phyloP scores from a whole-genome alignment of 2,329 filamentous ascomycete species.

The Xylaria digitata region DNA sequence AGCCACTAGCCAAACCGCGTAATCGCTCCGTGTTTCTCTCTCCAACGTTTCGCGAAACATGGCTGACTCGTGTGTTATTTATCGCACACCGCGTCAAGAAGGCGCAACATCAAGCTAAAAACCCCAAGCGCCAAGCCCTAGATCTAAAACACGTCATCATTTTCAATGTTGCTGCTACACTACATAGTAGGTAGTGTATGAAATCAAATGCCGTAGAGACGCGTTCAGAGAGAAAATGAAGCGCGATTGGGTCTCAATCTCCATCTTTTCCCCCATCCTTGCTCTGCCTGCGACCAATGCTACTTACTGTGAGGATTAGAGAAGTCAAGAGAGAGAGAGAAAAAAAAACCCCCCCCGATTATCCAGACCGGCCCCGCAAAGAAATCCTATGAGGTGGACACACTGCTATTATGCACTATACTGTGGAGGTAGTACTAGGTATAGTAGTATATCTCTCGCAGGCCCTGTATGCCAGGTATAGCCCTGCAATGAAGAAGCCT shows the following conservation, averaged over 20 bases:
- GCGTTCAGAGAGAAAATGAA: not conserved
- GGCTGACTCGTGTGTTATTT: conserved; percentile 28
- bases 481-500: conserved; percentile 19
- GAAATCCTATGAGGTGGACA: conserved; percentile 4
- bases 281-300: not conserved
- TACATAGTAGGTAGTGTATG: no score
- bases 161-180: not conserved
- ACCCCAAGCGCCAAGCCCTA: not conserved
- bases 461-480: conserved; percentile 3
- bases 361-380: not conserved
- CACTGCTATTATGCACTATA: no score
- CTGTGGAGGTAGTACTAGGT: no score
- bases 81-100: conserved; percentile 13
- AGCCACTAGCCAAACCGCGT: conserved; percentile 1
- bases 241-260: not conserved
- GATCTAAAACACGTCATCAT: conserved; percentile 14
- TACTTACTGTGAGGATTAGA: not conserved
- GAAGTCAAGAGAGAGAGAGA: conserved; percentile 6
- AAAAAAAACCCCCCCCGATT: not conserved
- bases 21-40: conserved; percentile 1
- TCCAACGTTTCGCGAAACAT: not conserved
- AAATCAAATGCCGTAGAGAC: conserved; percentile 20
- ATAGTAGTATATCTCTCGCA: not conserved
- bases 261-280: not conserved
- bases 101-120: conserved; percentile 2